A percentile compares a stretch with the other conserved stretches of the same genome.
These are phyloP conservation scores for Alternaria novae-zelandiae DNA, from an alignment of 2,329 filamentous ascomycete genomes.

Conservation along the genomic window DNA sequence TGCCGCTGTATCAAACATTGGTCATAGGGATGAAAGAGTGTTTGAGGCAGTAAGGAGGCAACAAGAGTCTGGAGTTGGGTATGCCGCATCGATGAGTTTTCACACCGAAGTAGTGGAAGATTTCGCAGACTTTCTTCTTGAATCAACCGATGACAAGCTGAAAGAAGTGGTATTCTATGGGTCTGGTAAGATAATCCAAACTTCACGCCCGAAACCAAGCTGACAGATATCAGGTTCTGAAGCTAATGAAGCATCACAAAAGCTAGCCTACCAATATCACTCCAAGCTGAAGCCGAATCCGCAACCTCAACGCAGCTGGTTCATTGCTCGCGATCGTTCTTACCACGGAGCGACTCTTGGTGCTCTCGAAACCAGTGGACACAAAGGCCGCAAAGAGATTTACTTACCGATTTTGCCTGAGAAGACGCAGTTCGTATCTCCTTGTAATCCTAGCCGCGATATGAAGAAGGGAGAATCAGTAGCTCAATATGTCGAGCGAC, in stretches of 20 bases:
- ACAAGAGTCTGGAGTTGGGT: conserved; percentile 54
- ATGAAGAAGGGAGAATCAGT: conserved; percentile 60
- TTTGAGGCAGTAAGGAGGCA: conserved; percentile 66
- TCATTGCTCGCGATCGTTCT: conserved; percentile 69
- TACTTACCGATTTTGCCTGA: conserved; percentile 66
- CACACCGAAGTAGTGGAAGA: conserved; percentile 61
- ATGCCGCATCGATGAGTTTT: conserved; percentile 48
- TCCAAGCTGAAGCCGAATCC: conserved; percentile 57
- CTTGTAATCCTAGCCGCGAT: conserved; percentile 71
- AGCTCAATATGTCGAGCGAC: conserved; percentile 64
- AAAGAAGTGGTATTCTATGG: conserved; percentile 62
- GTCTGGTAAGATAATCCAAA: conserved; percentile 56
- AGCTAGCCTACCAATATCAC: conserved; percentile 71
- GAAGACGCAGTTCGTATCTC: conserved; percentile 67
- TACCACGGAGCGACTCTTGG: conserved; percentile 77
- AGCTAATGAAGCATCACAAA: conserved; percentile 72
- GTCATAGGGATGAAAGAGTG: conserved; percentile 69
- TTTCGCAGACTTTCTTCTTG: conserved; percentile 58
- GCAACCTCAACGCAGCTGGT: conserved; percentile 62
- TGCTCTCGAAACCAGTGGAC: conserved; percentile 68
- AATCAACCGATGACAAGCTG: conserved; percentile 61
- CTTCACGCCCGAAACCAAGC: neutral
- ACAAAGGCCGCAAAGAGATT: conserved; percentile 64
- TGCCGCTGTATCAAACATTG: conserved; percentile 74
- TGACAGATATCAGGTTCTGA: conserved; percentile 57